Evolutionary conservation across 2,329 filamentous ascomycete genomes (phyloP).

Genomic region (Emericellopsis atlantica): DNA sequence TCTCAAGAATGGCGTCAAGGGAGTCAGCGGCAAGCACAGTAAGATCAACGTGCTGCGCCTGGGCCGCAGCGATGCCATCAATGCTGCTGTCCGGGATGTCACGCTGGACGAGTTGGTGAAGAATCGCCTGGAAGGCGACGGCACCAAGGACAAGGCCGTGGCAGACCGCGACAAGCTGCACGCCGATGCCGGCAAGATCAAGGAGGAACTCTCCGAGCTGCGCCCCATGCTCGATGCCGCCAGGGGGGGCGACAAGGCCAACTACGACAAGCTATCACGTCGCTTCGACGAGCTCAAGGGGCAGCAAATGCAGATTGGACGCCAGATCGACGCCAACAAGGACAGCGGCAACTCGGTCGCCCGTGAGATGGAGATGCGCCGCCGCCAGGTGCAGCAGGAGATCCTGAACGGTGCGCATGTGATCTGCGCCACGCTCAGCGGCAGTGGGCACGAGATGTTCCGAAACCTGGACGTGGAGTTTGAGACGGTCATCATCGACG

Average conservation of each 20-base stretch:
- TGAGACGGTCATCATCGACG: slow-evolving; percentile 95
- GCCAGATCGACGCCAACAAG: slow-evolving; percentile 75
- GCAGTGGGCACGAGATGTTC: slow-evolving; percentile 95
- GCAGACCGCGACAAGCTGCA: slow-evolving; percentile 47
- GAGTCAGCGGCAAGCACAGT: slow-evolving; percentile 55
- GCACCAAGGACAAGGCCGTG: slow-evolving; percentile 42
- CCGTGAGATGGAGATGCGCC: slow-evolving; percentile 75
- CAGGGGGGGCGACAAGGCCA: slow-evolving; percentile 36
- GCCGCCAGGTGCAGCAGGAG: slow-evolving; percentile 76
- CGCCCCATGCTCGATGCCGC: slow-evolving; percentile 59
- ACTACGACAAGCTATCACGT: slow-evolving; percentile 49
- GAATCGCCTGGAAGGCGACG: slow-evolving; percentile 50
- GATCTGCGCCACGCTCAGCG: slow-evolving; percentile 88
- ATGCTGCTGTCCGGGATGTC: slow-evolving; percentile 75
- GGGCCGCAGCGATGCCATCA: slow-evolving; percentile 86
- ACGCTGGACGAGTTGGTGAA: slow-evolving; percentile 88
- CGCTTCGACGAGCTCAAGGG: slow-evolving; percentile 69
- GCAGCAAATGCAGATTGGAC: slow-evolving; percentile 60
- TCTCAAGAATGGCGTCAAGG: slow-evolving; percentile 78
- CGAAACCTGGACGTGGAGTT: slow-evolving; percentile 90
- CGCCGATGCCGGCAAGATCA: slow-evolving; percentile 56
- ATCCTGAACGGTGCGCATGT: slow-evolving; percentile 86
- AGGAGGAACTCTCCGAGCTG: slow-evolving; percentile 60
- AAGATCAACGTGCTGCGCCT: slow-evolving; percentile 82
- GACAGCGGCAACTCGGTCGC: slow-evolving; percentile 72